Conservation (phyloP, 148 eudicot genomes). For the Chenopodium album region DNA sequence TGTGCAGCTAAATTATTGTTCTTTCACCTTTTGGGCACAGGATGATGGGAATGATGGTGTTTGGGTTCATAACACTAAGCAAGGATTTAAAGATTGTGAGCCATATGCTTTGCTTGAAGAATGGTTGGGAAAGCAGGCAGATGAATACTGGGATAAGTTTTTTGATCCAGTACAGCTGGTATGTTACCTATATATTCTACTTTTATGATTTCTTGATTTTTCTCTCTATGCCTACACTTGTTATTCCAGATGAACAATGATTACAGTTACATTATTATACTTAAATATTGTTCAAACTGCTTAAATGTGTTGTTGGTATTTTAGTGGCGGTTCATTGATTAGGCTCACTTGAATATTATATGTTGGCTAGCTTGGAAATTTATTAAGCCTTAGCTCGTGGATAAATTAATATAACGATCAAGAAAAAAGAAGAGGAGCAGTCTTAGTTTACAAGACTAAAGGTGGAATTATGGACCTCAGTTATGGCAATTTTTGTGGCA, state of each 20-base stretch:
- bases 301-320: neutral
- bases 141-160: constrained; percentile 55
- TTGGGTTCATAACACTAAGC: constrained; percentile 76
- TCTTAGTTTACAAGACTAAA: neutral
- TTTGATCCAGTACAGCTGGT: constrained; percentile 56
- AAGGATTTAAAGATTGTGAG: constrained; percentile 78
- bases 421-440: neutral
- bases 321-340: neutral
- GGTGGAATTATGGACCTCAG: no score
- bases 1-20: neutral
- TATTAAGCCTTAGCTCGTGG: neutral
- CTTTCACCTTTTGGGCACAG: constrained; percentile 33
- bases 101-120: constrained; percentile 60
- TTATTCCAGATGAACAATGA: neutral
- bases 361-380: neutral
- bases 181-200: neutral
- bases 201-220: constrained; percentile 1
- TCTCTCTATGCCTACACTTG: neutral
- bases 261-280: neutral
- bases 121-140: constrained; percentile 54
- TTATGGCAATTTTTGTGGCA: no score
- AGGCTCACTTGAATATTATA: neutral
- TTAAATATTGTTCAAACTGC: neutral
- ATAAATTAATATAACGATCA: neutral
- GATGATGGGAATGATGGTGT: constrained; percentile 52